These are phyloP conservation scores for Seiridium cupressi DNA, from an alignment of 2,329 filamentous ascomycete species.

Conservation along the genomic window DNA sequence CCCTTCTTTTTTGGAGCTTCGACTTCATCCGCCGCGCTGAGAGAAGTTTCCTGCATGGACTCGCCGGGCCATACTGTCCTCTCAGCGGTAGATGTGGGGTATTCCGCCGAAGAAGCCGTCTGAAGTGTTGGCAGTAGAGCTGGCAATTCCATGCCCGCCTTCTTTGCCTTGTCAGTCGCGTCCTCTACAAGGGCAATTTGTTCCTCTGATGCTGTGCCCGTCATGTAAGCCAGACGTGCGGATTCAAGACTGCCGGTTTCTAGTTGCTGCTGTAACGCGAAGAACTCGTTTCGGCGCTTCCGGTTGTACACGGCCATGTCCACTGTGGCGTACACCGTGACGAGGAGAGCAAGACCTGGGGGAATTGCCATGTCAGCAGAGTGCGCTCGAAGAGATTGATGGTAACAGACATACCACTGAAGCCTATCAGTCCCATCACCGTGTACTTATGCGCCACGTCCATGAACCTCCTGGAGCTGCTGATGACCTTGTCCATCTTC, in stretches of 20 bases:
- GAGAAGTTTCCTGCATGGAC: constrained; percentile 15
- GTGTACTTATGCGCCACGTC: constrained; percentile 57
- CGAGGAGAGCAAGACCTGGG: constrained; percentile 51
- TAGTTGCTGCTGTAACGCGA: constrained; percentile 52
- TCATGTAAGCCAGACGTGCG: constrained; percentile 60
- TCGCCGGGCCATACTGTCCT: constrained; percentile 22
- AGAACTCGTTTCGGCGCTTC: constrained; percentile 57
- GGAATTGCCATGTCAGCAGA: neutral
- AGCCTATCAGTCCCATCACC: constrained; percentile 52
- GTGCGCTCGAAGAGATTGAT: neutral
- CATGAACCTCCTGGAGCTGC: constrained; percentile 46
- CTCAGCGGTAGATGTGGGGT: constrained; percentile 13
- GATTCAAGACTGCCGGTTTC: constrained; percentile 53
- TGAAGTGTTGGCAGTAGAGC: constrained; percentile 46
- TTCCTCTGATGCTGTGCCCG: constrained; percentile 53
- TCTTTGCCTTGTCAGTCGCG: constrained; percentile 47
- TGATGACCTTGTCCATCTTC: constrained; percentile 48
- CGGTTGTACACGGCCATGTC: constrained; percentile 63
- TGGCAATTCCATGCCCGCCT: constrained; percentile 45
- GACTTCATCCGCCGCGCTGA: constrained; percentile 14
- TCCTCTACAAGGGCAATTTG: constrained; percentile 58
- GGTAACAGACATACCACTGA: constrained; percentile 47
- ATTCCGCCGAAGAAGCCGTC: constrained; percentile 9
- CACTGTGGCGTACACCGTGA: constrained; percentile 58
- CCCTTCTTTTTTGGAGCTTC: constrained; percentile 19